These are phyloP conservation scores for Glycine soja DNA, from an alignment of 306 rosid genomes.

Conservation along the genomic window DNA sequence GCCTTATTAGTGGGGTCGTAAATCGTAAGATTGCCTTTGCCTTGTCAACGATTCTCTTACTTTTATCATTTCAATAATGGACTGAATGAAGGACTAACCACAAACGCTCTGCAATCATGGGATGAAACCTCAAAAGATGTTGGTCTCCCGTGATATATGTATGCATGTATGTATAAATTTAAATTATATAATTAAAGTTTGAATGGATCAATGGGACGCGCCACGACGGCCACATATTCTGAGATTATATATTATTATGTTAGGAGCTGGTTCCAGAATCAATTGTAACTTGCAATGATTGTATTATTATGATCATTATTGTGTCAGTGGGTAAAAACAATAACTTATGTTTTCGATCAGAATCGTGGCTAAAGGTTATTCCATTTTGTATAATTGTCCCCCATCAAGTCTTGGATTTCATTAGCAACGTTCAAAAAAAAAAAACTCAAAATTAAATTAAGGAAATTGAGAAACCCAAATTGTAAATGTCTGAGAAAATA, in stretches of 20 bases:
- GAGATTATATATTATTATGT: too few relatives aligned
- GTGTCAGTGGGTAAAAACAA: background rate
- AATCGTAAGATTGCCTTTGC: background rate
- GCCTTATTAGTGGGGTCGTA: too few relatives aligned
- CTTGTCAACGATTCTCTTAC: slow-evolving; percentile 4
- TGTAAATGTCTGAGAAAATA: too few relatives aligned
- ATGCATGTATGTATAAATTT: background rate
- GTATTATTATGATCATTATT: slow-evolving; percentile 13
- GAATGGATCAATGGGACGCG: too few relatives aligned
- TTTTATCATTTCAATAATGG: slow-evolving; percentile 32
- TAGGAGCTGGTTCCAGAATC: too few relatives aligned
- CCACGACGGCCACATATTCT: too few relatives aligned
- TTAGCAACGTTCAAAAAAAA: too few relatives aligned
- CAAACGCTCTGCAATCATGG: slow-evolving; percentile 16
- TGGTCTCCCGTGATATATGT: background rate
- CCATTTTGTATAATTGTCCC: background rate
- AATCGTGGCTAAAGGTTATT: background rate
- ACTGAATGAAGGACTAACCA: slow-evolving; percentile 33
- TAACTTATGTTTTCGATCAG: background rate
- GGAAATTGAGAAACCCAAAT: too few relatives aligned
- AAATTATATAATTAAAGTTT: too few relatives aligned
- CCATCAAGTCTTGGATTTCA: background rate
- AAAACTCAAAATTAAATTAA: too few relatives aligned
- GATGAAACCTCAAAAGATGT: background rate
- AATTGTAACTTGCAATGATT: too few relatives aligned